Evolutionary conservation across 495 filamentous ascomycete species (phyloP), one percentile per base, ranked within the genome.

Genomic region (Chaetomium fimeti): DNA sequence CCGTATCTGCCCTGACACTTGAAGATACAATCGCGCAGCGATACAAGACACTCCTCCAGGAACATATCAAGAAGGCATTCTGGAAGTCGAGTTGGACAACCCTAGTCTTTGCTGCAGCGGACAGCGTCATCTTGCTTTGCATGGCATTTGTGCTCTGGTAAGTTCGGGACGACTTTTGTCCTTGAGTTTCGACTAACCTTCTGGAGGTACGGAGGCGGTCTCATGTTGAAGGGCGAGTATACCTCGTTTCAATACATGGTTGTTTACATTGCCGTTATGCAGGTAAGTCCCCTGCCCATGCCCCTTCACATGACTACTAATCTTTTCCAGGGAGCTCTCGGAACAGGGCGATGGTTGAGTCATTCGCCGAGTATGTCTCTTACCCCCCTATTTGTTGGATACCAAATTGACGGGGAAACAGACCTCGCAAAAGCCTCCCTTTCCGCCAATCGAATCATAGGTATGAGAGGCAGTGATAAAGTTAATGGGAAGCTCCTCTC

Each of bases 131-230:
- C 2, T 61, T 89, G 5, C 76, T 87, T 20, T 82, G 80, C 32
- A 83, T 82, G 76, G 82, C 84, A 8, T 80, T 87, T 64, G 77
- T 81, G 15, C 79, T 85, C 28, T 87, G 84, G 84, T 89, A 82
- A 49, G 80, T 65, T 25, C 38, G 25, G 6, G 8, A 0, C 18
- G 27, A 5, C 38, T 20, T 13, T 11, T 56, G 0, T 9, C 20
- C 3, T 24, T 20, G 4, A 2, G 6, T 18, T 3, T 22, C 13
- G 5, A 24, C 6, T 38, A 40, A 54, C 42, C 16, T 40, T n/a
- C 6, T 27, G 1, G 32, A 77, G 73, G 77, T 78, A 81, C 62
- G 81, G 81, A 36, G 78, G 78, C 7, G 76, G 58, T 11, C 65
- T 81, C 5, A 74, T 81, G 60, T 70, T 79, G 13, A 71, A 72